Evolutionary conservation across 805 yeast genomes (phyloP), one percentile per base, ranked within the genome.

Genomic region (Metschnikowia gruessii): DNA sequence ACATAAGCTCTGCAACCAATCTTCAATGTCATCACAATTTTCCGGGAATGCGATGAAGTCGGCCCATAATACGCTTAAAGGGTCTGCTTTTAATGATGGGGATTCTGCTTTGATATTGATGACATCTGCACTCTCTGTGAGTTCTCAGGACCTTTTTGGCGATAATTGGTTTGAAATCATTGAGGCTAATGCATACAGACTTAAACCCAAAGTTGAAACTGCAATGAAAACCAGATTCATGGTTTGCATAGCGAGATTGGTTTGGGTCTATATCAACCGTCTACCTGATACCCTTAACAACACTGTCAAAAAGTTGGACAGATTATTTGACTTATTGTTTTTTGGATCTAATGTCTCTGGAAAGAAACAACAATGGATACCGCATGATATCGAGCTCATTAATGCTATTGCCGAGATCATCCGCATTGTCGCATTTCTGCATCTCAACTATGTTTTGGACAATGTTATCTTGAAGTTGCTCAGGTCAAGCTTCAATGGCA

Each of bases 251-350:
- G 76, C 95, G 0, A 69, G 97, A 48, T 69, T 95, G 28, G 65
- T 87, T 0, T 94, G 99, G 99, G 95, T 91, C 0, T 94, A 87
- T 60, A 68, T 90, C 19, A 88, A 83, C 64, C 73, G 98, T 51
- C 81, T 90, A 53, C 80, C 95, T 0, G 99, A 95, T 55, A 85
- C 97, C 0, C 68, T 92, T 55, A 94, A 92, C 61, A 84, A 87
- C 48, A 90, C 96, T 0, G 82, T 91, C 2, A 83, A 90, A 57
- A 84, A 83, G 45, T 72, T 94, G 41, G 95, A 85, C 48, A 59
- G 67, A 2, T 66, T 94, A 29, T 81, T 84, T 47, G 76, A 77
- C 40, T 51, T 79, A 4, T 63, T 87, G 35, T 69, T 91, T 19
- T 75, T 76, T 42, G 77, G 72, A 45, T 57, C 62, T 11, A 62